Conservation (phyloP, 192 early-diverging fungal species). For the Backusella tarrabulga region DNA sequence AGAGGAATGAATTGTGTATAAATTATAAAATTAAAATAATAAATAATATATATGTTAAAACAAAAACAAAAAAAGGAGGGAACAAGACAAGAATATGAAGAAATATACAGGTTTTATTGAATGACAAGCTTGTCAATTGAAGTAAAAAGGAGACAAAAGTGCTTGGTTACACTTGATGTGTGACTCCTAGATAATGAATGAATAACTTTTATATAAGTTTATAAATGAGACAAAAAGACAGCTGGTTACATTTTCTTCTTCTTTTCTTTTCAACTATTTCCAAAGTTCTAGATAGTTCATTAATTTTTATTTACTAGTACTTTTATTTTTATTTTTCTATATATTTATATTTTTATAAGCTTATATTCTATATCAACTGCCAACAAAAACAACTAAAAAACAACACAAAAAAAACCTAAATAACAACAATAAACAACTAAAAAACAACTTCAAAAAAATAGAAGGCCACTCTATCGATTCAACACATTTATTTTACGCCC, state of each 20-base stretch:
- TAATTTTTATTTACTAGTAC: neutral
- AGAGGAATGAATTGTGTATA: neutral
- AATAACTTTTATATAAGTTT: neutral
- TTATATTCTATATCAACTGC: neutral
- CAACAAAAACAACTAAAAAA: neutral
- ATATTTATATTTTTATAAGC: neutral
- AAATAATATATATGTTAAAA: neutral
- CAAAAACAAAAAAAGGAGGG: neutral
- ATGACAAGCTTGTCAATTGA: neutral
- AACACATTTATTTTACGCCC: neutral
- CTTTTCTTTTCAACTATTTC: conserved; percentile 5
- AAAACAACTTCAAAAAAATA: conserved; percentile 5
- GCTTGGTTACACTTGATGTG: neutral
- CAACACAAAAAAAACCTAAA: neutral
- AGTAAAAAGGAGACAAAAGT: neutral
- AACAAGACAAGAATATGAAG: neutral
- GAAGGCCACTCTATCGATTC: neutral
- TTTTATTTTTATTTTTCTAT: neutral
- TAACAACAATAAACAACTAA: neutral
- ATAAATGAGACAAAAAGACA: conserved; percentile 9
- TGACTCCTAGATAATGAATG: neutral
- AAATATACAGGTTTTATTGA: neutral
- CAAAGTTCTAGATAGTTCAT: neutral
- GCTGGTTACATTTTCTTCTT: neutral
- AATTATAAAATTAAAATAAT: neutral